phyloP scores from a whole-genome alignment of 1,284 basidiomycete species.

The Puccinia hordei region DNA sequence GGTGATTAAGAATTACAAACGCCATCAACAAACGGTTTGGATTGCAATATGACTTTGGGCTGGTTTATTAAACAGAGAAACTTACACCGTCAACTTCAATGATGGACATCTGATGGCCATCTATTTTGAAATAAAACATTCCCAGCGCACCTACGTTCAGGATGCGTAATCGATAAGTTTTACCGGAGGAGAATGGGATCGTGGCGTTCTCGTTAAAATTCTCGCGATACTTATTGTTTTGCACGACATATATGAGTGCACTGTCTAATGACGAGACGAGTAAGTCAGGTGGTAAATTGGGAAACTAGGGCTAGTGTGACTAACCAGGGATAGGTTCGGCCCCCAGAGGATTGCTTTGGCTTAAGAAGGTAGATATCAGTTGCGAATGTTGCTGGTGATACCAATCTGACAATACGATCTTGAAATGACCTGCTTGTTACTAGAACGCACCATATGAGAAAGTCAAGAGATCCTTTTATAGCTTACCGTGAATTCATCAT shows the following conservation, averaged over 20 bases:
- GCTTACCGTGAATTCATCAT: constrained; percentile 83
- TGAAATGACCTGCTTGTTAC: not conserved
- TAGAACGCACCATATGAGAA: not conserved
- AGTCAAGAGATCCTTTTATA: constrained; percentile 67
- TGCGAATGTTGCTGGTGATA: constrained; percentile 70
- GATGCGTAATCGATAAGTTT: constrained; percentile 70
- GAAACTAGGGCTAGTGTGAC: constrained; percentile 50
- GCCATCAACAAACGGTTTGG: not conserved
- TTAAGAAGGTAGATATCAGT: constrained; percentile 62
- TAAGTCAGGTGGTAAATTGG: not conserved
- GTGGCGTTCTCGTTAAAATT: constrained; percentile 75
- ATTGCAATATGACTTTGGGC: not conserved
- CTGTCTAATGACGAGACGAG: constrained; percentile 65
- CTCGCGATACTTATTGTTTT: constrained; percentile 60
- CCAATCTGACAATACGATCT: constrained; percentile 46
- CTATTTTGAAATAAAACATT: constrained; percentile 82
- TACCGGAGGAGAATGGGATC: constrained; percentile 76
- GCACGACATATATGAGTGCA: constrained; percentile 78
- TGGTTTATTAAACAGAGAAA: not conserved
- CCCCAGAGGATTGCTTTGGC: constrained; percentile 70
- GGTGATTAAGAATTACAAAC: not conserved
- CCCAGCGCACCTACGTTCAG: constrained; percentile 68
- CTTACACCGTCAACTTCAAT: constrained; percentile 81
- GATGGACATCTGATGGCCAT: constrained; percentile 83
- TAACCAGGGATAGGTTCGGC: constrained; percentile 81